Evolutionary conservation across 495 filamentous ascomycete genomes (phyloP), one percentile per base, ranked within the genome.

Genomic region (Penicillium macrosclerotiorum): DNA sequence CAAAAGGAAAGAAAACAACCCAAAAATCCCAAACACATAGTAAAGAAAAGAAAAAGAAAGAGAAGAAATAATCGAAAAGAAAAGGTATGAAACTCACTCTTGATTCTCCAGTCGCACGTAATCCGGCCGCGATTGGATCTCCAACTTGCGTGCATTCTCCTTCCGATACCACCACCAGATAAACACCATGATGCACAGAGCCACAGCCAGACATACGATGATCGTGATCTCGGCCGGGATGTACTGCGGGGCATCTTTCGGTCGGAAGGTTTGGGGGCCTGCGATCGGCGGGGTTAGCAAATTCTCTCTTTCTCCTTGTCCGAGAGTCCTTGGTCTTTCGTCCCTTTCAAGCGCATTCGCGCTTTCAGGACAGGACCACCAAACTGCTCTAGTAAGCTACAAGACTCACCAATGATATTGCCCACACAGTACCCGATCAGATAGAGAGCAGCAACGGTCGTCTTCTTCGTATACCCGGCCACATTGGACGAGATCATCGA

Each of bases 391-490:
- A 18, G 19, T 8, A 14, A 8, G 8, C 5, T 17, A 7, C n/a
- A 7, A 9, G 49, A 62, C 32, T 68, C 63, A 35, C 76, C 74
- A 39, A 76, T 74, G 24, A 74, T 66, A 40, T 63, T 63, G 12
- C 59, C 59, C 13, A 71, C 73, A 49, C 81, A 85, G 47, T 85
- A 86, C 1, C 71, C 75, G 31, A 86, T 81, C n/a, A 89, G 61
- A 46, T 84, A 86, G 39, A 89, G 59, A 0, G 82, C 83, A 0
- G 83, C 83, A 1, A 86, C 79, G 0, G 84, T 88, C 0, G 84
- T 88, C 63, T 87, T 88, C 68, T 88, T 87, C 8, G 85, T 88
- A 59, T 85, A 88, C 13, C 84, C 83, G 0, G 83, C 81, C 5
- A 87, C 77, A 49, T 89, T 88, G 16, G 75, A 79, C 0, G 75